Conservation (phyloP, 1,284 basidiomycete genomes). For the Agaricales sp. region DNA sequence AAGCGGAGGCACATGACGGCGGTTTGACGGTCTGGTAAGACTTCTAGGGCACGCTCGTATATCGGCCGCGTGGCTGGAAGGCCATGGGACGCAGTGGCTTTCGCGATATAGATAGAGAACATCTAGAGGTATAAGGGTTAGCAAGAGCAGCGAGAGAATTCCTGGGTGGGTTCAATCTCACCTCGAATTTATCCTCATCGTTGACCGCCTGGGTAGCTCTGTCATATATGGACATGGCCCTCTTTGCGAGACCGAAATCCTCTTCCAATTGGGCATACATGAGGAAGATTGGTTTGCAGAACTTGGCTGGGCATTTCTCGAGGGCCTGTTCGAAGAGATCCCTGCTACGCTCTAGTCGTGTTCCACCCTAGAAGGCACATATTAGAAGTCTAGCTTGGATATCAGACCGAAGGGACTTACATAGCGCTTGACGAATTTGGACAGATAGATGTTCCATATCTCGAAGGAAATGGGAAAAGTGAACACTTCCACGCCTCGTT, state of each 20-base stretch:
- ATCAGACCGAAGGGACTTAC: conserved; percentile 33
- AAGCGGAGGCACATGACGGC: conserved; percentile 98
- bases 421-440: conserved; percentile 96
- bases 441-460: conserved; percentile 98
- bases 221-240: conserved; percentile 94
- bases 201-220: conserved; percentile 82
- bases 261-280: conserved; percentile 96
- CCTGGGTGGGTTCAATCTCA: conserved; percentile 28
- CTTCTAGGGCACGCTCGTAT: conserved; percentile 94
- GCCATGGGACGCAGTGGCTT: conserved; percentile 92
- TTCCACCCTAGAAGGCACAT: conserved; percentile 55
- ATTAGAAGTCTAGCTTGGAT: neutral
- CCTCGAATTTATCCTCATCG: conserved; percentile 91
- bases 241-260: conserved; percentile 89
- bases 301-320: conserved; percentile 92
- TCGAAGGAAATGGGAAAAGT: conserved; percentile 98
- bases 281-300: conserved; percentile 90
- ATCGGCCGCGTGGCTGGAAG: conserved; percentile 94
- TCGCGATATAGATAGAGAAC: conserved; percentile 96
- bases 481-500: conserved; percentile 95
- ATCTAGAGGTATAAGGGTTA: conserved; percentile 42
- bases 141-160: neutral
- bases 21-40: conserved; percentile 87
- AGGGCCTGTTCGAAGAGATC: conserved; percentile 98
- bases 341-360: conserved; percentile 89